A percentile compares a stretch with the other conserved stretches of the same genome.
phyloP scores from a whole-genome alignment of 2,329 filamentous ascomycete genomes.

The Pyrenophora tritici-repentis region DNA sequence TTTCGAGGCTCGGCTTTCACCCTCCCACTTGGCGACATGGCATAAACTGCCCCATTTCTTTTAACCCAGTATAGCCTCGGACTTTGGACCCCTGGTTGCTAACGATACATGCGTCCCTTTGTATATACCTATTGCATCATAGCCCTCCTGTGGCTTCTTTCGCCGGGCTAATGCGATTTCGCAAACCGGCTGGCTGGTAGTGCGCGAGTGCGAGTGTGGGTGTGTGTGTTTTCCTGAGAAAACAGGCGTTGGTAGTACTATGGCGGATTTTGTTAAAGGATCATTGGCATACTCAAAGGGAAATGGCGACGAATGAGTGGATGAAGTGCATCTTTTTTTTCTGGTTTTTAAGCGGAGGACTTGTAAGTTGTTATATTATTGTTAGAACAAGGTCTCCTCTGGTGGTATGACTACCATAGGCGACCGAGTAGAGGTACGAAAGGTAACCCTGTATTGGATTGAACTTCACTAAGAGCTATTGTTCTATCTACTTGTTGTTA shows the following conservation, averaged over 20 bases:
- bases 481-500: too few relatives aligned
- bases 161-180: constrained; percentile 22
- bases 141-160: constrained; percentile 15
- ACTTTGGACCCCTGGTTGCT: constrained; percentile 22
- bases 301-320: constrained; percentile 17
- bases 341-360: too few relatives aligned
- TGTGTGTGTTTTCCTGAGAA: background rate
- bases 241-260: constrained; percentile 23
- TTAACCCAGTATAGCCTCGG: constrained; percentile 17
- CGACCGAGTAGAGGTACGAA: too few relatives aligned
- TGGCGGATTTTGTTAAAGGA: constrained; percentile 25
- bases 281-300: constrained; percentile 17
- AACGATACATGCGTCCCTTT: constrained; percentile 34
- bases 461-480: too few relatives aligned
- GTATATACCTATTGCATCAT: constrained; percentile 42
- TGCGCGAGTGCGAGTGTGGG: constrained; percentile 9
- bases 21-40: constrained; percentile 29
- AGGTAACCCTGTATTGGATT: too few relatives aligned
- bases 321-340: constrained; percentile 7
- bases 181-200: constrained; percentile 22
- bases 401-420: too few relatives aligned
- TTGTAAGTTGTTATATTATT: constrained; percentile 22
- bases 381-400: too few relatives aligned
- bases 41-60: constrained; percentile 35
- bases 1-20: constrained; percentile 41